These are phyloP conservation scores for Rhynchospora breviuscula DNA, from an alignment of 176 grass and related monocot species.

Conservation along the genomic window DNA sequence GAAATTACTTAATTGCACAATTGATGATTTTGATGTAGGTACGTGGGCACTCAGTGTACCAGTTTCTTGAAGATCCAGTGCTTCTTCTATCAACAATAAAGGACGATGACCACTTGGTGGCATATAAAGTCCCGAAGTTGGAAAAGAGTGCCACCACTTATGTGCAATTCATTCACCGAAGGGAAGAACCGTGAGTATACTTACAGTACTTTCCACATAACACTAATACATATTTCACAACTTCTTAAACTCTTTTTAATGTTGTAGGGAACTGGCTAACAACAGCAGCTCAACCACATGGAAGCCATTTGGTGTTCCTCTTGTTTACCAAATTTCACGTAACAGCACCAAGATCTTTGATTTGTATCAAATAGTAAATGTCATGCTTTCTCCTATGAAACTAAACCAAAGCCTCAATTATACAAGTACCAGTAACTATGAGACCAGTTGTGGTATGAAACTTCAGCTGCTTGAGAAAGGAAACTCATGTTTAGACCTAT, in stretches of 20 bases:
- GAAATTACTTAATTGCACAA: slow-evolving; percentile 7
- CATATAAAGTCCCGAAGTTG: slow-evolving; percentile 81
- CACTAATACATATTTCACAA: slow-evolving; percentile 11
- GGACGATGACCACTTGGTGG: slow-evolving; percentile 81
- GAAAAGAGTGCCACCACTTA: slow-evolving; percentile 56
- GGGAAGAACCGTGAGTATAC: slow-evolving; percentile 78
- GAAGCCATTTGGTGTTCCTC: slow-evolving; percentile 81
- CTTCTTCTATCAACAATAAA: slow-evolving; percentile 73
- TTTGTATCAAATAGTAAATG: slow-evolving; percentile 59
- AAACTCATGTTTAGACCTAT: slow-evolving; percentile 53
- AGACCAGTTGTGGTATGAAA: slow-evolving; percentile 30
- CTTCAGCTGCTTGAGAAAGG: slow-evolving; percentile 73
- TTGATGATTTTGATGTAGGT: slow-evolving; percentile 47
- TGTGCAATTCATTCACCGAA: slow-evolving; percentile 87
- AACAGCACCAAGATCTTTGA: slow-evolving; percentile 52
- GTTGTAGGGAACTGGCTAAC: slow-evolving; percentile 60
- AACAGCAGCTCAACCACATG: slow-evolving; percentile 41
- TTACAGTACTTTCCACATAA: slow-evolving; percentile 6
- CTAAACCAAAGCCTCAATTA: slow-evolving; percentile 38
- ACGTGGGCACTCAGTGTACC: slow-evolving; percentile 71
- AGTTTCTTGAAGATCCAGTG: slow-evolving; percentile 77
- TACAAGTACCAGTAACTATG: slow-evolving; percentile 43
- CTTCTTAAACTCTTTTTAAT: slow-evolving; percentile 18
- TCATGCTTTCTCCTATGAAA: slow-evolving; percentile 73
- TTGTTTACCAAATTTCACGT: slow-evolving; percentile 62